Base-by-base conservation (phyloP, 176 grass and related monocot genomes). In the Lolium multiflorum region DNA sequence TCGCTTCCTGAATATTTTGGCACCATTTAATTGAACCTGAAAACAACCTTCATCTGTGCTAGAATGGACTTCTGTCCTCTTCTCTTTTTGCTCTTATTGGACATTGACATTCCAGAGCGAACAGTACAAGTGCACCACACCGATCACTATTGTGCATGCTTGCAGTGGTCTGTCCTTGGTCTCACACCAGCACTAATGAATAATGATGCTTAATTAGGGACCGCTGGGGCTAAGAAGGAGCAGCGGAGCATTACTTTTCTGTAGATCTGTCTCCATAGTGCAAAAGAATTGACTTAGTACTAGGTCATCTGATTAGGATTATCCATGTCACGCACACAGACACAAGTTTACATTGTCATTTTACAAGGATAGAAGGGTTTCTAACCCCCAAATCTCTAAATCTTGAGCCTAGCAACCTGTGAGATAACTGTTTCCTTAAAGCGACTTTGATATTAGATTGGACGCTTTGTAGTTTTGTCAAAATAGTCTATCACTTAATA, bases 41-140 rank as follows among this genome's bases (percentile, higher is more conserved):
- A 81, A 76, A 76, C 26, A 76, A 55, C 3, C 72, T 76, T 35
- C 17, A 76, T 76, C 28, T 65, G 21, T 65, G 16, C 44, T 66
- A 49, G 22, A 81, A 31, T 63, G 43, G 9, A 80, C 12, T 65
- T 46, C 59, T 31, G 12, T 65, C 43, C 59, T 49, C 43, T 80
- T 65, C 18, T 80, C 22, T 4, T 35, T 81, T 65, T 46, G 10
- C 43, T 65, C 78, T 65, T 20, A 80, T 28, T 31, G 43, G 43
- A 11, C 24, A 64, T 64, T 28, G 16, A 64, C 78, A 80, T 64
- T 63, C 41, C 15, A 80, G 41, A 48, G 15, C 9, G 9, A 17
- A 63, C 7, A 26, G 21, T 26, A 80, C 38, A 80, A 62, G 57
- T 79, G 56, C 7, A 25, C 49, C 11, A 1, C 41, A n/a, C 55